Conservation (phyloP, 2,329 filamentous ascomycete genomes). For the Hymenotorrendiella dingleyae region DNA sequence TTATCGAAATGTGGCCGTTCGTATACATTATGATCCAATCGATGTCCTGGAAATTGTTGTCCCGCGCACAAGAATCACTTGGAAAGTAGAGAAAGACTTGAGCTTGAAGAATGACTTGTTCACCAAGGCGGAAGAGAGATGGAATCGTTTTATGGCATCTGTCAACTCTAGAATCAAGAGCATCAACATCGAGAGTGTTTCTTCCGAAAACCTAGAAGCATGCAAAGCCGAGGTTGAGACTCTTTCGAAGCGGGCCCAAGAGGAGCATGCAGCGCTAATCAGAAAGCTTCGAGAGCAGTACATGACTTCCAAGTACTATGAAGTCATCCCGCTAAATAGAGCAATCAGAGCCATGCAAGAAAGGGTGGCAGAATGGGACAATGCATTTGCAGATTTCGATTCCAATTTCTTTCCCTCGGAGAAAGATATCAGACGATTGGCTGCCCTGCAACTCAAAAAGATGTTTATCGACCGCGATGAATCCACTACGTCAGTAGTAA, state of each 20-base stretch:
- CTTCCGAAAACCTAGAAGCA: conserved; percentile 77
- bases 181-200: conserved; percentile 86
- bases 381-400: conserved; percentile 84
- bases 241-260: conserved; percentile 71
- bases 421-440: conserved; percentile 89
- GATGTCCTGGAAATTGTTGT: conserved; percentile 93
- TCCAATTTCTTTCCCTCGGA: conserved; percentile 88
- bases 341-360: conserved; percentile 87
- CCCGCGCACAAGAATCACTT: conserved; percentile 82
- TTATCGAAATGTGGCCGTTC: conserved; percentile 75
- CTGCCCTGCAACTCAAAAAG: conserved; percentile 86
- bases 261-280: conserved; percentile 71
- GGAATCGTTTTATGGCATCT: conserved; percentile 81
- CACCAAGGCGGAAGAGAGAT: conserved; percentile 69
- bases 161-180: conserved; percentile 77
- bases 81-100: conserved; percentile 95
- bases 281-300: conserved; percentile 83
- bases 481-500: conserved; percentile 67
- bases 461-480: conserved; percentile 84
- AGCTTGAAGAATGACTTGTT: conserved; percentile 91
- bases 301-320: conserved; percentile 91
- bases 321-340: conserved; percentile 88
- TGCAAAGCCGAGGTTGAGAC: conserved; percentile 78
- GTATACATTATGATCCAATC: conserved; percentile 89
- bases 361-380: conserved; percentile 90